These are phyloP conservation scores for Coniella vitis DNA, from an alignment of 2,329 filamentous ascomycete genomes.

Conservation along the genomic window DNA sequence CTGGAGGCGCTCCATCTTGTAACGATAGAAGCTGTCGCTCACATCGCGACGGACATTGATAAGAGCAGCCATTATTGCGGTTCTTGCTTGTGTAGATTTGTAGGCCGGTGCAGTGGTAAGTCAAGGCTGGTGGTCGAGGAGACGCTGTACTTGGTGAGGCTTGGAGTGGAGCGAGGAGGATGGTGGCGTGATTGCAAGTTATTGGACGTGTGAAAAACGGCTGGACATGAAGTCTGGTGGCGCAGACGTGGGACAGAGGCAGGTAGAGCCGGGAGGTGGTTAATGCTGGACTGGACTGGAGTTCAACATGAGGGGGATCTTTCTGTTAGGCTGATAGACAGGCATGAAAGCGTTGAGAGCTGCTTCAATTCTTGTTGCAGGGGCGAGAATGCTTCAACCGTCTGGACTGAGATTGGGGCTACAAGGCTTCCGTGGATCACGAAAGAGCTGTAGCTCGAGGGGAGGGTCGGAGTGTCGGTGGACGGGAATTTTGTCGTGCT, in stretches of 20 bases:
- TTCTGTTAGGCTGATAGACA: conserved; percentile 44
- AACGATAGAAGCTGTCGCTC: conserved; percentile 98
- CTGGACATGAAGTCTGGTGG: conserved; percentile 32
- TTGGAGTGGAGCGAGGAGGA: conserved; percentile 20
- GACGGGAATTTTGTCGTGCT: conserved; percentile 84
- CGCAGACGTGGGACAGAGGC: conserved; percentile 28
- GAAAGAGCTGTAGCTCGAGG: conserved; percentile 95
- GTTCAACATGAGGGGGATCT: conserved; percentile 50
- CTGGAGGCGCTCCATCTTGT: conserved; percentile 99
- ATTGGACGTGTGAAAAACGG: conserved; percentile 22
- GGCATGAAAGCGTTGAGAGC: conserved; percentile 49
- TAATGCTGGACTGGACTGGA: conserved; percentile 48
- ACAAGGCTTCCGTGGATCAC: conserved; percentile 91
- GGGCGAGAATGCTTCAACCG: conserved; percentile 60
- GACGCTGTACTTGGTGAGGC: conserved; percentile 13
- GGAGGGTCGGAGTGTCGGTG: conserved; percentile 81
- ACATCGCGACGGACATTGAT: conserved; percentile 98
- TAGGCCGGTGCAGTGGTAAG: conserved; percentile 9
- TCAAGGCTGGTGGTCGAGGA: conserved; percentile 6
- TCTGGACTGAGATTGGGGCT: conserved; percentile 83
- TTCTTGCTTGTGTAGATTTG: conserved; percentile 22
- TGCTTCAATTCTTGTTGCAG: conserved; percentile 13
- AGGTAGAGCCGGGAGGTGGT: conserved; percentile 38
- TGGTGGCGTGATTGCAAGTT: conserved; percentile 11
- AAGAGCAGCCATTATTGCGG: conserved; percentile 74